These are phyloP conservation scores for Rugonectria rugulosa DNA, from an alignment of 2,329 filamentous ascomycete species.

Conservation along the genomic window DNA sequence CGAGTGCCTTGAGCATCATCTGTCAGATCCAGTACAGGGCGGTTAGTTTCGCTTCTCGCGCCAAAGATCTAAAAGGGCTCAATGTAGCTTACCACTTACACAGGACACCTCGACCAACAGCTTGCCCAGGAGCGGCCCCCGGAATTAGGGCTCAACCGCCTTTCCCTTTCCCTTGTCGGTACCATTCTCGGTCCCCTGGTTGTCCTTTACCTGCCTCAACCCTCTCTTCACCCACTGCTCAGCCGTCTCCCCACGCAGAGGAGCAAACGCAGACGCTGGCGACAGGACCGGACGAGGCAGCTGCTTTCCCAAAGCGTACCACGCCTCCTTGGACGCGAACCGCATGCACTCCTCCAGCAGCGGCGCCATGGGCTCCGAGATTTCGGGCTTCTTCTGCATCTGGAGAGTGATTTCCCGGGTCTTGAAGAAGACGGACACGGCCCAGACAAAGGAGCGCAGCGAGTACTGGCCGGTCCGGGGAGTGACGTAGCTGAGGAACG, in stretches of 20 bases:
- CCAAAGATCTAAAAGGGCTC: too few species aligned
- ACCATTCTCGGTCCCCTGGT: background rate
- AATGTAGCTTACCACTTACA: too few species aligned
- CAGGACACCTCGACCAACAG: too few species aligned
- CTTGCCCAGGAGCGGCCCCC: too few species aligned
- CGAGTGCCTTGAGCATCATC: background rate
- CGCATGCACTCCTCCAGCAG: slow-evolving; percentile 40
- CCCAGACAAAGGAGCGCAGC: slow-evolving; percentile 41
- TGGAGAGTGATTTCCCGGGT: slow-evolving; percentile 36
- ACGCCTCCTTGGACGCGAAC: slow-evolving; percentile 42
- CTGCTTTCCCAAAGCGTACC: slow-evolving; percentile 39
- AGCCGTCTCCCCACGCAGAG: background rate
- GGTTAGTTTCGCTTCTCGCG: too few species aligned
- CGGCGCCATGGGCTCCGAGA: slow-evolving; percentile 14
- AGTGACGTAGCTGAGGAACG: slow-evolving; percentile 45
- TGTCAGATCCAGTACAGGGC: background rate
- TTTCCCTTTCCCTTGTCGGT: background rate
- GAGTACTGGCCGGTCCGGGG: slow-evolving; percentile 33
- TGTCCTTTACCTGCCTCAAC: background rate
- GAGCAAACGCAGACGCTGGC: slow-evolving; percentile 27
- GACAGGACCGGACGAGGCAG: slow-evolving; percentile 42
- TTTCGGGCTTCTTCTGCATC: background rate
- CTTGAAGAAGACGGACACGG: slow-evolving; percentile 39
- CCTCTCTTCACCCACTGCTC: background rate
- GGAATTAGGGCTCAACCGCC: slow-evolving; percentile 26